Percentiles rank a stretch among this genome's conserved stretches.
Conservation (phyloP, 768 basidiomycete species). For the Polyporus arcularius region DNA sequence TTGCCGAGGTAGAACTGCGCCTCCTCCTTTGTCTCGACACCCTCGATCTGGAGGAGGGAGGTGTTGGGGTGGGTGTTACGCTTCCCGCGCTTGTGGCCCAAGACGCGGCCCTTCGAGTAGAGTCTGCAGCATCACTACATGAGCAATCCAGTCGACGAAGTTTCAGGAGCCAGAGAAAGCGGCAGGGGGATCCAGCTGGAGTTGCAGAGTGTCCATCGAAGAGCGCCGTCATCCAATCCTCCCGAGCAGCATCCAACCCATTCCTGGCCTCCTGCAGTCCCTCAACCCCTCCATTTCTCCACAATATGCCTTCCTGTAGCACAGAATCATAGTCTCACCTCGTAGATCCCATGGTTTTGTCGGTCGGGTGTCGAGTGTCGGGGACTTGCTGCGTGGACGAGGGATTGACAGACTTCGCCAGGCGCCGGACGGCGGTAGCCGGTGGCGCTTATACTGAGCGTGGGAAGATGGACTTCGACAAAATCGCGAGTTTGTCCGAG, state of each 20-base stretch:
- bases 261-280: constrained; percentile 23
- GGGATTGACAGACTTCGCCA: constrained; percentile 11
- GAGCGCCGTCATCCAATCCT: constrained; percentile 31
- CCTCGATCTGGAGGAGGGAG: constrained; percentile 95
- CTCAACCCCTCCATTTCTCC: constrained; percentile 22
- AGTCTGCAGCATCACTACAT: constrained; percentile 52
- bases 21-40: constrained; percentile 90
- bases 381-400: constrained; percentile 25
- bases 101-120: constrained; percentile 94
- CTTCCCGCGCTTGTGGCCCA: constrained; percentile 98
- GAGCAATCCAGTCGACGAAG: constrained; percentile 1
- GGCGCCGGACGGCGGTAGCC: constrained; percentile 11
- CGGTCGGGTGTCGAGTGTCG: constrained; percentile 35
- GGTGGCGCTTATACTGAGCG: background rate
- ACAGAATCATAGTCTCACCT: constrained; percentile 52
- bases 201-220: background rate
- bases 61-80: constrained; percentile 96
- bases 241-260: constrained; percentile 48
- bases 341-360: constrained; percentile 74
- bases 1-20: constrained; percentile 99
- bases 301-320: constrained; percentile 16
- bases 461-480: constrained; percentile 15
- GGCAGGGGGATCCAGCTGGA: background rate
- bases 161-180: background rate
- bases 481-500: background rate